These are phyloP conservation scores for Geotrichum klebahnii DNA, from an alignment of 1,139 yeast genomes.

Conservation along the genomic window DNA sequence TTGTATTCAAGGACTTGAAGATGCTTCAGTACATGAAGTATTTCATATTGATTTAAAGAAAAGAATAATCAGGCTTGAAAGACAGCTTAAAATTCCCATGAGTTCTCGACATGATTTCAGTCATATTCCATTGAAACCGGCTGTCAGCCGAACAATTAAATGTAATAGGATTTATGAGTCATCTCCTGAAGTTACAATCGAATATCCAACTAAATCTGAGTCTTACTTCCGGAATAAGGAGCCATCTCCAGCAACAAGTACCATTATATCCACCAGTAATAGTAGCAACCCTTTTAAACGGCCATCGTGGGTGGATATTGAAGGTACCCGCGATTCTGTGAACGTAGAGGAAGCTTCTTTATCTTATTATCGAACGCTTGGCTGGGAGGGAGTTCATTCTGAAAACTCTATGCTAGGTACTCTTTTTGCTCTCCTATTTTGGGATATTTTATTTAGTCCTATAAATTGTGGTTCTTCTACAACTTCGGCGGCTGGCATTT, in stretches of 20 bases:
- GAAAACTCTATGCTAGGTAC: slow-evolving; percentile 38
- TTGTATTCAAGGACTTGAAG: slow-evolving; percentile 30
- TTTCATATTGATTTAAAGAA: slow-evolving; percentile 28
- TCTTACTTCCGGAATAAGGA: not conserved
- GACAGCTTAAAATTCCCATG: slow-evolving; percentile 20
- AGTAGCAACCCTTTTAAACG: slow-evolving; percentile 7
- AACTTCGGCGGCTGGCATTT: slow-evolving; percentile 20
- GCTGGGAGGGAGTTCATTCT: slow-evolving; percentile 40
- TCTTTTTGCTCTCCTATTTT: slow-evolving; percentile 34
- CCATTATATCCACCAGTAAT: slow-evolving; percentile 14
- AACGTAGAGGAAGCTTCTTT: slow-evolving; percentile 39
- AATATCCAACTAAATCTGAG: slow-evolving; percentile 11
- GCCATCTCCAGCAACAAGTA: slow-evolving; percentile 9
- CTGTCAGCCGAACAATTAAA: slow-evolving; percentile 14
- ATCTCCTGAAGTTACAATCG: slow-evolving; percentile 4
- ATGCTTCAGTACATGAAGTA: slow-evolving; percentile 24
- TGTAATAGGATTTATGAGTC: slow-evolving; percentile 8
- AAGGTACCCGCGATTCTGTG: slow-evolving; percentile 20
- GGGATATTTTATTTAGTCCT: slow-evolving; percentile 33
- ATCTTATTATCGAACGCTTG: slow-evolving; percentile 32
- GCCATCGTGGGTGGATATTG: slow-evolving; percentile 18
- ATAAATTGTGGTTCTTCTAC: slow-evolving; percentile 11
- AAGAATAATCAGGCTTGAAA: slow-evolving; percentile 22
- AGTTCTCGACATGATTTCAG: slow-evolving; percentile 16
- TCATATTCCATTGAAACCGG: slow-evolving; percentile 3